Conservation (phyloP, 2,329 filamentous ascomycete species). For the Thyridium curvatum region DNA sequence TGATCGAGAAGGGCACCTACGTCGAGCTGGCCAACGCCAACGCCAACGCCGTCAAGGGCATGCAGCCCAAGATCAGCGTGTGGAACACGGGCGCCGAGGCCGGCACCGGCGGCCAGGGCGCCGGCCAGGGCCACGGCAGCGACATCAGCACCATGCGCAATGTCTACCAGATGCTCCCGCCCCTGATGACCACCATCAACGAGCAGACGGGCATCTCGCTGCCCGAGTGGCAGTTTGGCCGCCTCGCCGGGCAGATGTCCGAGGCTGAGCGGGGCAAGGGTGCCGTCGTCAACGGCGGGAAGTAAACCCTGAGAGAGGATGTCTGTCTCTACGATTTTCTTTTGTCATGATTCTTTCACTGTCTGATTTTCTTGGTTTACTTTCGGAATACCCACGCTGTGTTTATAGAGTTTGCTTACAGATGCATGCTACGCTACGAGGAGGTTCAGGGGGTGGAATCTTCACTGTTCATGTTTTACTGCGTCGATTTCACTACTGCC, state of each 20-base stretch:
- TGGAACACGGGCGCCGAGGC: slow-evolving; percentile 69
- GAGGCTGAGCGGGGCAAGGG: slow-evolving; percentile 26
- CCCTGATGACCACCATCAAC: slow-evolving; percentile 77
- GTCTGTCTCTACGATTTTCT: no score
- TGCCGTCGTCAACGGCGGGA: slow-evolving; percentile 26
- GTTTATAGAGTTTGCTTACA: no score
- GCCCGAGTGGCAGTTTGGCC: slow-evolving; percentile 68
- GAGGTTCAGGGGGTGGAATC: no score
- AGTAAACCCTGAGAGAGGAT: not conserved
- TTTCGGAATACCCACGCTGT: no score
- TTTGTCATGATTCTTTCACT: no score
- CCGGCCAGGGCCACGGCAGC: slow-evolving; percentile 30
- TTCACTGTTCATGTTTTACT: no score
- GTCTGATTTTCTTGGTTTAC: no score
- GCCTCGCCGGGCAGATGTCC: slow-evolving; percentile 23
- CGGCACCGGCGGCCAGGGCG: slow-evolving; percentile 23
- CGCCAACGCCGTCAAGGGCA: slow-evolving; percentile 64
- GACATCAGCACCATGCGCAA: slow-evolving; percentile 65
- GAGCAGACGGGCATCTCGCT: slow-evolving; percentile 82
- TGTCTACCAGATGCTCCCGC: slow-evolving; percentile 78
- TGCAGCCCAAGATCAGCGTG: slow-evolving; percentile 84
- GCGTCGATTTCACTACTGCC: not conserved
- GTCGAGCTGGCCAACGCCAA: slow-evolving; percentile 74
- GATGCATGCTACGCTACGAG: no score
- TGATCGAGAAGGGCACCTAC: slow-evolving; percentile 79